Evolutionary conservation across 495 filamentous ascomycete genomes (phyloP), one percentile per base, ranked within the genome.

Genomic region (Hapsidospora chrysogenum): DNA sequence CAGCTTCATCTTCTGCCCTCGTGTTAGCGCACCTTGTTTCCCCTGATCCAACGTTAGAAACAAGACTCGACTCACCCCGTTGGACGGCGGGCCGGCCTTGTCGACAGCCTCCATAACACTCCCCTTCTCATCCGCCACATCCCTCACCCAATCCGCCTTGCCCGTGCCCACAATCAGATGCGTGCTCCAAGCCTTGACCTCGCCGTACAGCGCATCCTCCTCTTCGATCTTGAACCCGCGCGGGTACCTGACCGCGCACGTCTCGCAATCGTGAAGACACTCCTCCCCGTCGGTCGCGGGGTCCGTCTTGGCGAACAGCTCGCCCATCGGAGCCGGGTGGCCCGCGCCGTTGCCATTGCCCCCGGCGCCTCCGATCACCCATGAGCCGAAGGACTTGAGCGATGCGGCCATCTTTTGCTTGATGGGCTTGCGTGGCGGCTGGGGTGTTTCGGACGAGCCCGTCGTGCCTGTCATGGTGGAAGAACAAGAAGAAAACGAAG

Each of bases 71-170:
- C 70, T 44, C 64, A 89, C 81, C 44, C 85, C 86, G 50, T 87
- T 92, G 35, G 50, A 66, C 0, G 80, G 76, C 33, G 36, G 47
- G 46, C 72, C 68, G 18, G 74, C 57, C 8, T 58, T 56, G 5
- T 66, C 74, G 48, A 96, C 72, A 6, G 86, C 92, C 59, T 92
- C 76, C 89, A 97, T 96, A 18, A 97, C 71, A 49, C 85, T 93
- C 1, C 85, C 92, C 54, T 74, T 71, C 60, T 96, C 89, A 45
- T 96, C 81, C 29, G 72, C 76, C 10, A 96, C 80, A 57, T 93
- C 78, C 31, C 80, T 58, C 44, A 86, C 76, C 89, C 89, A 97
- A 57, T 97, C 92, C 16, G 76, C 75, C 62, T 95, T 92, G 27
- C 85, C 85, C 2, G 89, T 97, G 9, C 87, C 89, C 13, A 97